Base-by-base conservation (phyloP, 164 flowering plant species). In the Santalum album region DNA sequence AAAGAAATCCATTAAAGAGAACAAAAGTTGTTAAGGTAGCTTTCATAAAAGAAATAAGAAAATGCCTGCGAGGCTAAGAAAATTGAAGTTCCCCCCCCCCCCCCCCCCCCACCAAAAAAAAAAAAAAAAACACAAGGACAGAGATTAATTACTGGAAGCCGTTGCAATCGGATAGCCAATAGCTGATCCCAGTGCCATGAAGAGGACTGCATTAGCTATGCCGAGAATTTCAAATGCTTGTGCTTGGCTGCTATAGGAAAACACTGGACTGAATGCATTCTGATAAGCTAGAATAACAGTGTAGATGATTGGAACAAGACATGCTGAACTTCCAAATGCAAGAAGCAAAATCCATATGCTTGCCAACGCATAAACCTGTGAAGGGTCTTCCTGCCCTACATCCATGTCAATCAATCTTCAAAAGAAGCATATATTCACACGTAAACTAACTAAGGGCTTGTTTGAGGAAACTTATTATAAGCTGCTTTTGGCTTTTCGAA, bases 351-450 rank as follows among this genome's bases (percentile, higher is more conserved):
- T 48, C 99, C 99, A 92, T 48, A 89, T 82, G 59, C 86, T 77
- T 24, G 91, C 96, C 56, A 92, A 65, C 26, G 84, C 82, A 42
- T 81, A 72, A 65, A 79, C 91, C 80, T 84, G 96, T 48, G 96
- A 83, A 54, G 72, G 76, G 66, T 92, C 99, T 77, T 59, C 96
- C 99, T 92, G 99, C 94, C 91, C 96, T 87, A 92, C 95, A 81
- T 53, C 69, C 82, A 81, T 49, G 62, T 63, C 72, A 81, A 46
- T 69, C 55, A 60, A 60, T 74, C 57, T 66, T 70, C 68, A 62
- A 70, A 48, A 43, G 52, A 24, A 59, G 61, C 12, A 38, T 38
- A 15, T 18, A 42, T 5, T 4, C 45, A 17, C 21, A 18, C 45
- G 0, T 5, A 3, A 18, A 42, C 4, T 42, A 5, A 42, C 21